Base-by-base conservation (phyloP, 768 basidiomycete species). In the Mycena haematopus region DNA sequence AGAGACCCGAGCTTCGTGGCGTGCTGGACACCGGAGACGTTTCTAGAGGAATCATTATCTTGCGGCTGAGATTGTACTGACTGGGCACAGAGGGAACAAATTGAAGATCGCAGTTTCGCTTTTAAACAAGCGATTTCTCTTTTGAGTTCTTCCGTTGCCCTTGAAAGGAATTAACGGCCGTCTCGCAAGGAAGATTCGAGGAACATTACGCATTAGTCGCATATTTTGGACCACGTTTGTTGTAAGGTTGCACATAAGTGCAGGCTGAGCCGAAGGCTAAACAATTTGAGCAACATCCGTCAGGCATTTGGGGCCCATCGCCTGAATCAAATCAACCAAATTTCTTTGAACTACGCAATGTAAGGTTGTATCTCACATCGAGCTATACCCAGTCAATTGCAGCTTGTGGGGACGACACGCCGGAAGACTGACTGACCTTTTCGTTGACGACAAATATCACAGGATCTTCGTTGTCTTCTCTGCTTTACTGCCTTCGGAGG, bases 71-170 rank as follows among this genome's bases (percentile, higher is more conserved):
- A 8, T n/a, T 42, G 40, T 15, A 42, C 7, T 42, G 40, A 3
- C n/a, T n/a, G 40, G 19, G 40, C 1, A n/a, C 40, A 42, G 40
- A 42, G 40, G 19, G 40, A 42, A 42, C 40, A 42, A 19, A 42
- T 19, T n/a, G 40, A 42, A 42, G 40, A 19, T n/a, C 40, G 17
- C 19, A 42, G 10, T 42, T 42, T 19, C 1, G 40, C 40, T 10
- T 42, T 42, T n/a, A 42, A 42, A 42, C 6, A 19, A 14, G n/a
- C 40, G 6, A n/a, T 42, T 42, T 42, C 40, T n/a, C n/a, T 42
- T n/a, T 84, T 82, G 35, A 90, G 80, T 36, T 82, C 79, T 44
- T 79, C 79, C 27, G 88, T 76, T n/a, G 46, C 11, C 40, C 66
- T 77, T 13, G 65, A 21, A 27, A 21, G 6, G 24, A 4, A 36